Conservation (phyloP, 306 rosid genomes). For the Neltuma alba region DNA sequence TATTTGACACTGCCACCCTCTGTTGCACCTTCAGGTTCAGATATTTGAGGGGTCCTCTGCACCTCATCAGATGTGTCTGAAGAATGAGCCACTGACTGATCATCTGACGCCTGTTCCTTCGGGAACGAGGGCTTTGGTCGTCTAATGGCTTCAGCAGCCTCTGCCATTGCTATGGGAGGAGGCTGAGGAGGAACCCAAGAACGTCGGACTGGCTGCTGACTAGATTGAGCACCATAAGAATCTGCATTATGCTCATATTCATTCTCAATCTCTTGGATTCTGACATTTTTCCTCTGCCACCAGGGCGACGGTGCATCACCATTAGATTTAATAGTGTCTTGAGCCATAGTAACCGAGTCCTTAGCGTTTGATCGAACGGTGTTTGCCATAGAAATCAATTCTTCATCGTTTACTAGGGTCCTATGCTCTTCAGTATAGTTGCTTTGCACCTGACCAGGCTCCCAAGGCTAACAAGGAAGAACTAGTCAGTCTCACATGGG, state of each 20-base stretch:
- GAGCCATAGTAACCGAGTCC: constrained; percentile 44
- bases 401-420: constrained; percentile 53
- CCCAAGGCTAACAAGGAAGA: constrained; percentile 78
- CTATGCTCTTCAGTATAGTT: constrained; percentile 51
- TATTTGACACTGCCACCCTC: constrained; percentile 38
- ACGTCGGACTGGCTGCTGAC: constrained; percentile 58
- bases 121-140: constrained; percentile 69
- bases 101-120: constrained; percentile 57
- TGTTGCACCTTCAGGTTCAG: constrained; percentile 62
- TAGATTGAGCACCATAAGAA: constrained; percentile 46
- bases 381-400: constrained; percentile 43
- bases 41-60: constrained; percentile 47
- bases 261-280: constrained; percentile 65
- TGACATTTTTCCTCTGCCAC: constrained; percentile 77
- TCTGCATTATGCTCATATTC: constrained; percentile 55
- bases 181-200: constrained; percentile 97
- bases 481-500: constrained; percentile 33
- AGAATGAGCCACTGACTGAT: constrained; percentile 45
- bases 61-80: constrained; percentile 59
- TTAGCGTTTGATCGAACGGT: constrained; percentile 49
- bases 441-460: constrained; percentile 61
- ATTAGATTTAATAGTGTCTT: constrained; percentile 49
- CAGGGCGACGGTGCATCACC: constrained; percentile 61
- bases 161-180: constrained; percentile 82
- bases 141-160: constrained; percentile 92